A percentile compares a stretch with the other conserved stretches of the same genome.
phyloP scores from a whole-genome alignment of 441 rosid species.

The Biscutella laevigata region DNA sequence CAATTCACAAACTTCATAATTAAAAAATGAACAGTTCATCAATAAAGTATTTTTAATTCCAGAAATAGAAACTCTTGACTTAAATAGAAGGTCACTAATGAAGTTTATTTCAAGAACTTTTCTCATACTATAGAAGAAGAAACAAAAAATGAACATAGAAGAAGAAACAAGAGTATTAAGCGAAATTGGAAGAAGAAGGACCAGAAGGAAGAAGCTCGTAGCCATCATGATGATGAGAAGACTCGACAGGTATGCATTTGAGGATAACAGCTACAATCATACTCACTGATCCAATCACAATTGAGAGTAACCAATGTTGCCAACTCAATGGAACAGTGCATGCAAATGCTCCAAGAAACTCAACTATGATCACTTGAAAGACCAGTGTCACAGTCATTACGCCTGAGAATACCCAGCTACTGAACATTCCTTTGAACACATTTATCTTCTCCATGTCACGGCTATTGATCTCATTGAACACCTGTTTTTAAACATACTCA shows the following conservation, averaged over 20 bases:
- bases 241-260: conserved; percentile 63
- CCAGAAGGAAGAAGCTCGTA: conserved; percentile 56
- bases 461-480: conserved; percentile 74
- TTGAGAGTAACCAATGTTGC: conserved; percentile 57
- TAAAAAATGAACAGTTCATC: too few relatives aligned
- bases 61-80: too few relatives aligned
- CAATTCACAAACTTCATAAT: too few relatives aligned
- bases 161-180: conserved; percentile 14
- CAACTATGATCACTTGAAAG: conserved; percentile 62
- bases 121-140: too few relatives aligned
- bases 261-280: conserved; percentile 54
- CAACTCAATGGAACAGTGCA: conserved; percentile 69
- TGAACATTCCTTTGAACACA: conserved; percentile 56
- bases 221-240: conserved; percentile 46
- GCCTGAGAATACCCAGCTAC: conserved; percentile 54
- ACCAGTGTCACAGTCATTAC: conserved; percentile 52
- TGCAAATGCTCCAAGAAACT: conserved; percentile 68
- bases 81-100: too few relatives aligned
- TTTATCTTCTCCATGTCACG: conserved; percentile 76
- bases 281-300: conserved; percentile 57
- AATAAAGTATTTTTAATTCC: too few relatives aligned
- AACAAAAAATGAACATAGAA: neutral
- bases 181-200: conserved; percentile 29
- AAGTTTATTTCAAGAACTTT: too few relatives aligned
- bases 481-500: conserved; percentile 26